Percentiles rank a stretch among this genome's conserved stretches.
phyloP scores from a whole-genome alignment of 768 basidiomycete species.

The Lactifluus volemus region DNA sequence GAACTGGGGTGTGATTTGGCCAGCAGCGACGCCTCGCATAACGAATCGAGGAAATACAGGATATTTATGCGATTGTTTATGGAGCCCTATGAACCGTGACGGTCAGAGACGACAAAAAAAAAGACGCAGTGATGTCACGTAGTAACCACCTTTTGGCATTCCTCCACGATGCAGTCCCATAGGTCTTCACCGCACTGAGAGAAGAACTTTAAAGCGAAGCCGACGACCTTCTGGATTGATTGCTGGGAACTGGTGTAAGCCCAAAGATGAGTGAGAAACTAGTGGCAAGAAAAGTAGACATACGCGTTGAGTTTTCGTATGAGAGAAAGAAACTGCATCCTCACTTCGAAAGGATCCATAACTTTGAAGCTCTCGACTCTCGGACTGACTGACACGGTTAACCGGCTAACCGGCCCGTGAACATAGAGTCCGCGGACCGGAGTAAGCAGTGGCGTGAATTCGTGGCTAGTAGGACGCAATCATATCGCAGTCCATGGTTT shows the following conservation, averaged over 20 bases:
- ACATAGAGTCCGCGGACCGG: no score
- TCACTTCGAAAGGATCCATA: conserved; percentile 63
- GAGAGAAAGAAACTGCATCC: conserved; percentile 62
- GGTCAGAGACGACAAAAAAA: neutral
- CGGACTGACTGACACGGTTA: neutral
- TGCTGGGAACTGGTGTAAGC: conserved; percentile 56
- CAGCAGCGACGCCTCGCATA: conserved; percentile 71
- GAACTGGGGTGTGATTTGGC: conserved; percentile 49
- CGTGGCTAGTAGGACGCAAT: no score
- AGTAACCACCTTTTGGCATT: conserved; percentile 68
- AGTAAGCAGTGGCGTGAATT: no score
- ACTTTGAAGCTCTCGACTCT: neutral
- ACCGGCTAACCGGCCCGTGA: no score
- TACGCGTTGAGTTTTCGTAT: conserved; percentile 60
- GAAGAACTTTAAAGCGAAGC: conserved; percentile 78
- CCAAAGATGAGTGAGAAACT: conserved; percentile 21
- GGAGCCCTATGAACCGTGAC: conserved; percentile 37
- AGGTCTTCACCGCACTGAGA: conserved; percentile 82
- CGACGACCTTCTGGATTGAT: conserved; percentile 83
- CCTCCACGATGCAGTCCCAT: conserved; percentile 90
- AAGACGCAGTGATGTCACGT: neutral
- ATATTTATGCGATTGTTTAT: conserved; percentile 92
- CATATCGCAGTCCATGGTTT: neutral
- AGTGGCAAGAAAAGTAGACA: conserved; percentile 23
- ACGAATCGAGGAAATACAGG: conserved; percentile 80